These are phyloP conservation scores for Camelina laxa DNA, from an alignment of 345 rosid species.

Conservation along the genomic window DNA sequence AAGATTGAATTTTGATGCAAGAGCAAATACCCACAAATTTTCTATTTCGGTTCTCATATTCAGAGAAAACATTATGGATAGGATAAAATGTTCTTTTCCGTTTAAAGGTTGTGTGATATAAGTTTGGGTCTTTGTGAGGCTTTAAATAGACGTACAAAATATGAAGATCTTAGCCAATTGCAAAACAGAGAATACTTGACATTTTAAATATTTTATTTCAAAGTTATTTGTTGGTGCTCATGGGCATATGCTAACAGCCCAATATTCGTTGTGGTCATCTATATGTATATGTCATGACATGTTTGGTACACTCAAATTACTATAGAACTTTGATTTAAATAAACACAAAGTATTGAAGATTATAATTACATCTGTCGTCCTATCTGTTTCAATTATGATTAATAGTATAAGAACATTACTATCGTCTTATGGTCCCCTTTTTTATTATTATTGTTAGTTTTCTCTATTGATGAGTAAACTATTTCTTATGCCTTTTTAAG, in stretches of 20 bases:
- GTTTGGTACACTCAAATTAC: constrained; percentile 28
- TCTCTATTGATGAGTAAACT: neutral
- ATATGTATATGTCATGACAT: constrained; percentile 30
- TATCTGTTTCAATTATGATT: neutral
- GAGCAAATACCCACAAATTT: constrained; percentile 56
- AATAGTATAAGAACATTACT: constrained; percentile 1
- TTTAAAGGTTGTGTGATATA: constrained; percentile 38
- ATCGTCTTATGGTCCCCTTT: constrained; percentile 9
- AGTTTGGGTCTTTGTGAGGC: constrained; percentile 23
- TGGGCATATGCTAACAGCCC: constrained; percentile 36
- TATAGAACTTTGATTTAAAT: neutral
- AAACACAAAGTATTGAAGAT: constrained; percentile 12
- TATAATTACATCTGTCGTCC: constrained; percentile 33
- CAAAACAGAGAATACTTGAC: constrained; percentile 19
- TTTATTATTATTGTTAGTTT: neutral
- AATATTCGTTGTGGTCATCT: constrained; percentile 33
- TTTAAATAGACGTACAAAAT: constrained; percentile 35
- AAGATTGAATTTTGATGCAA: constrained; percentile 55
- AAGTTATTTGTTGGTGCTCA: constrained; percentile 27
- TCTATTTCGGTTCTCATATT: constrained; percentile 51
- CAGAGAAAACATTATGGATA: constrained; percentile 32
- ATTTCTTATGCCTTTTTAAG: neutral
- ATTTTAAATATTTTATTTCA: neutral
- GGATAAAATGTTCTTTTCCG: constrained; percentile 10
- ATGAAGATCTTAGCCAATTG: constrained; percentile 32